Conservation (phyloP, 371 early-diverging fungal species). For the Amoeboradix gromovi region DNA sequence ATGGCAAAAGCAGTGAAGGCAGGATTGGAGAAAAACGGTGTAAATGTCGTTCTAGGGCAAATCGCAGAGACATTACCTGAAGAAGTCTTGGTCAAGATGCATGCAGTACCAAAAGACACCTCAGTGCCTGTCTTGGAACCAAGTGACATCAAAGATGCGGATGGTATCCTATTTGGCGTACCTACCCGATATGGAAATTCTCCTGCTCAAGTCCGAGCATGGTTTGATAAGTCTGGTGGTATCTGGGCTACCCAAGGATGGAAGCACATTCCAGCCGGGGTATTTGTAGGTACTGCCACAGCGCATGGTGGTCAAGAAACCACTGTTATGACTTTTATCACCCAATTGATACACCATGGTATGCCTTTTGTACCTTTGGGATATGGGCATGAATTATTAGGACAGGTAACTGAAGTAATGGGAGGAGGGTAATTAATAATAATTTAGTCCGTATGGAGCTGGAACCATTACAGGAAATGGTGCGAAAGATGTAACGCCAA, state of each 20-base stretch:
- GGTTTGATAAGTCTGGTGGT: constrained; percentile 39
- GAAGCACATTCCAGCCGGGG: constrained; percentile 35
- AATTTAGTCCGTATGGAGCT: constrained; percentile 43
- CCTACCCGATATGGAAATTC: constrained; percentile 33
- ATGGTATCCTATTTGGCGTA: constrained; percentile 25
- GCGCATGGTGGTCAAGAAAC: constrained; percentile 53
- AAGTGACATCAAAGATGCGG: constrained; percentile 25
- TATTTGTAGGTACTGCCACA: constrained; percentile 34
- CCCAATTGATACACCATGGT: constrained; percentile 45
- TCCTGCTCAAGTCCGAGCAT: constrained; percentile 42
- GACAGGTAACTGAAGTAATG: constrained; percentile 19
- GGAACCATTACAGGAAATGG: constrained; percentile 42
- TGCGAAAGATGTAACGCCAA: constrained; percentile 23
- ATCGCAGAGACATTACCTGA: constrained; percentile 28
- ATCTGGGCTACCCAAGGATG: constrained; percentile 35
- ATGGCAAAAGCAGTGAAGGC: constrained; percentile 30
- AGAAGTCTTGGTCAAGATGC: constrained; percentile 32
- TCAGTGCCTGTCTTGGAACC: constrained; percentile 29
- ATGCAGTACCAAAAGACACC: constrained; percentile 24
- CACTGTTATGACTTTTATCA: constrained; percentile 31
- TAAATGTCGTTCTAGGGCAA: constrained; percentile 31
- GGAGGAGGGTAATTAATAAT: too few species aligned
- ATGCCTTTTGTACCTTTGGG: constrained; percentile 45
- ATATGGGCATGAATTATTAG: constrained; percentile 17
- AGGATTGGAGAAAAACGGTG: constrained; percentile 24